Evolutionary conservation across 2,329 filamentous ascomycete genomes (phyloP), one percentile per base, ranked within the genome.

Genomic region (Botryotinia convoluta): DNA sequence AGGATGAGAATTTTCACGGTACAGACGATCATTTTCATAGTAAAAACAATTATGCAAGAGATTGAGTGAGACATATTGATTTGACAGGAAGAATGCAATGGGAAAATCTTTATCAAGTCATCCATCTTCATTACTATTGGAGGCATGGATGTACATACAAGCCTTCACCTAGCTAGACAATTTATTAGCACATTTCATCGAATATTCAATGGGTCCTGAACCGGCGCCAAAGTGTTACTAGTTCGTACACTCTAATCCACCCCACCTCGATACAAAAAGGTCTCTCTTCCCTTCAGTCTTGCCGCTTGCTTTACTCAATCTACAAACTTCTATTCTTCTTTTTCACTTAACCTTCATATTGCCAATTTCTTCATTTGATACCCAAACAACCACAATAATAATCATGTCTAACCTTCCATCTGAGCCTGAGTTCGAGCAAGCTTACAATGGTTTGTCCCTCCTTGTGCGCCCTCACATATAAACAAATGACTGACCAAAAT

Each of bases 351-450:
- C 32, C 4, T 69, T 69, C 26, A 48, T 37, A 57, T 60, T 29
- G 35, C 39, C 44, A 26, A 22, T 59, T 22, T 37, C 57, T 42
- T 32, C 39, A 26, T 32, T 42, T 74, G 59, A 69, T 45, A 72
- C 63, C 64, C 48, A 20, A 57, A 73, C 45, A 73, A 57, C 16
- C 32, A 44, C 45, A 42, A 39, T 59, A 61, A 42, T 71, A 72
- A 78, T 73, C 74, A 96, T 97, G 93, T 93, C 94, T 78, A 92
- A 96, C 87, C 88, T 96, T 81, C 90, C 93, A 70, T 86, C 86
- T 77, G 95, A 98, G 90, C 95, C 96, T 82, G 95, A 99, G 87
- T 98, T 98, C 87, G 91, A 98, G 90, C 95, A 98, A 90, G 95
- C 95, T 82, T 97, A 97, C 90, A 93, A 94, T 84, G 94, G 94